Evolutionary conservation across 176 grass and related monocot genomes (phyloP), one percentile per base, ranked within the genome.

Genomic region (Cenchrus americanus): DNA sequence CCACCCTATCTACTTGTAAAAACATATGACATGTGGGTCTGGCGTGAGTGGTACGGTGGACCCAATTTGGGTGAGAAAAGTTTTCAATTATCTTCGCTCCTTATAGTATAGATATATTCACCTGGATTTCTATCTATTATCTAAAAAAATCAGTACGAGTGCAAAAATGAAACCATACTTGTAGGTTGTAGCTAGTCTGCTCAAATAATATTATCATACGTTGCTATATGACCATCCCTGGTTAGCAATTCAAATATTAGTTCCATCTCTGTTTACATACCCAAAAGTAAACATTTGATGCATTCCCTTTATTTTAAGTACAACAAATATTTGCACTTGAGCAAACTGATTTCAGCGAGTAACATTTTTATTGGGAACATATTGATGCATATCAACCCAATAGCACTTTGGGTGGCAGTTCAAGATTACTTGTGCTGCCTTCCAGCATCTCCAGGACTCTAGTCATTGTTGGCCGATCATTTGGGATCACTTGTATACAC

Each of bases 371-470:
- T 9, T 14, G 19, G 24, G 26, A 51, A 66, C 10, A 37, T 80
- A 34, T 53, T 1, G 3, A 53, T 53, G 18, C 11, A 15, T 53
- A 24, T 59, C 37, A 71, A 27, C 51, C 46, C 66, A 81, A 46
- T n/a, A 81, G n/a, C 42, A 71, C 19, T 51, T n/a, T 71, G 57
- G 72, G 88, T 43, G 91, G 88, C 4, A 88, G 14, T 52, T 81
- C 44, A 3, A 90, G 61, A 13, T 75, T 69, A 22, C 8, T 14
- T 5, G 66, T 71, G 34, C 46, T 80, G 21, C 61, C 46, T 55
- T 88, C 88, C 5, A 93, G 41, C 91, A 93, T 93, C 50, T 93
- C 85, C 1, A 93, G 60, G 1, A 93, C 73, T 49, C n/a, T 37
- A 23, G 76, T 90, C 85, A 90, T 93, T 23, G 78, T 82, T 30